phyloP scores from a whole-genome alignment of 345 rosid species.

The Salix brachista region DNA sequence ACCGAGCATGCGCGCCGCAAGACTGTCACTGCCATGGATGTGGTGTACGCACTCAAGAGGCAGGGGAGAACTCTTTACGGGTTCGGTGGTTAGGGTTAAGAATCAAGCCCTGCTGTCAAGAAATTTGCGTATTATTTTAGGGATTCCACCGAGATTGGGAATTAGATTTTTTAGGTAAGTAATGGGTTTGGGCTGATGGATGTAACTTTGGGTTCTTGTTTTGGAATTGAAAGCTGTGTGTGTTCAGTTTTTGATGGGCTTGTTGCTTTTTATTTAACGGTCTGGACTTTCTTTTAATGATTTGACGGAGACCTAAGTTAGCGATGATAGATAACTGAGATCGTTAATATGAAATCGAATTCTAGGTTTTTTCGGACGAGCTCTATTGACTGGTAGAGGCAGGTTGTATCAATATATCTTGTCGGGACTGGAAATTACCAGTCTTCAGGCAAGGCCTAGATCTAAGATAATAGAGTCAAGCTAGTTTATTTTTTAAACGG shows the following conservation, averaged over 20 bases:
- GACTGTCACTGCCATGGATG: constrained; percentile 26
- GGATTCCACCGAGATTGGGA: background rate
- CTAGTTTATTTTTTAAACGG: no score
- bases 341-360: no score
- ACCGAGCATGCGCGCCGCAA: constrained; percentile 19
- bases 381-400: background rate
- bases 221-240: background rate
- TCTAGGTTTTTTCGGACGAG: background rate
- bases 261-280: background rate
- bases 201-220: background rate
- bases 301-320: background rate
- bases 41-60: constrained; percentile 21
- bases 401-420: background rate
- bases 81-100: constrained; percentile 16
- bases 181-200: background rate
- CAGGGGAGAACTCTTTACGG: constrained; percentile 16
- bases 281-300: no score
- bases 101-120: constrained; percentile 10
- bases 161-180: background rate
- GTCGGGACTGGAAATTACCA: background rate
- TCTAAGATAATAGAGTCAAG: no score
- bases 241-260: background rate
- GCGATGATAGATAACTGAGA: no score
- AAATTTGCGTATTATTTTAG: background rate
- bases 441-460: no score